Evolutionary conservation across 2,329 filamentous ascomycete species (phyloP).

Genomic region (Zymoseptoria ardabiliae): DNA sequence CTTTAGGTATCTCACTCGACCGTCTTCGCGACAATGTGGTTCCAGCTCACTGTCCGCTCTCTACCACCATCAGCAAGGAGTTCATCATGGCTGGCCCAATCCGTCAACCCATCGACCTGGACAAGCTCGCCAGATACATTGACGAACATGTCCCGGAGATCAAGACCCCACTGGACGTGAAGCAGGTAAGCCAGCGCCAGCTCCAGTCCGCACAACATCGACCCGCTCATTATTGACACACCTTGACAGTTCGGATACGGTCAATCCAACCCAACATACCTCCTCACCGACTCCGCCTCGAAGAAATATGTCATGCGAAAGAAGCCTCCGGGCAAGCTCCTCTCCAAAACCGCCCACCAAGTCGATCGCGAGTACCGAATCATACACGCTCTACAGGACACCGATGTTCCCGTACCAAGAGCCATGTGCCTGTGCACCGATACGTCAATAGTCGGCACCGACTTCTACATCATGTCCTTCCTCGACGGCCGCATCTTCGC

Average conservation of each 20-base stretch:
- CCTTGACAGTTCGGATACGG: constrained; percentile 78
- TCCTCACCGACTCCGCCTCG: constrained; percentile 65
- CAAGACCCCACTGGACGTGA: constrained; percentile 72
- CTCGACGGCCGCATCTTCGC: constrained; percentile 90
- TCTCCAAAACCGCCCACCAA: constrained; percentile 90
- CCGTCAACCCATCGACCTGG: constrained; percentile 81
- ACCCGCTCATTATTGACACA: constrained; percentile 1
- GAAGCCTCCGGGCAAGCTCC: constrained; percentile 89
- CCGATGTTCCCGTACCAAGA: constrained; percentile 78
- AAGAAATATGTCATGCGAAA: constrained; percentile 84
- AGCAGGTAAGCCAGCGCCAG: constrained; percentile 57
- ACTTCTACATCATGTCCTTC: constrained; percentile 97
- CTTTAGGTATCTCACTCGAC: neutral
- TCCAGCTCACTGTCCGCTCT: neutral
- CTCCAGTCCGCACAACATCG: neutral
- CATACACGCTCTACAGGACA: constrained; percentile 70
- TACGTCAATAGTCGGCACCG: constrained; percentile 68
- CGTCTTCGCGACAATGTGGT: neutral
- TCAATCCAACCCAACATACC: constrained; percentile 96
- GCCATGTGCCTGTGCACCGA: constrained; percentile 84
- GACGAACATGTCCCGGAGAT: constrained; percentile 72
- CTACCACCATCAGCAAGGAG: neutral
- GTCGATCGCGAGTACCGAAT: constrained; percentile 94
- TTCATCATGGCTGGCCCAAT: constrained; percentile 70
- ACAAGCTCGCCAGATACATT: constrained; percentile 73